Conservation (phyloP, 2,329 filamentous ascomycete species). For the Calonectria honghensis region DNA sequence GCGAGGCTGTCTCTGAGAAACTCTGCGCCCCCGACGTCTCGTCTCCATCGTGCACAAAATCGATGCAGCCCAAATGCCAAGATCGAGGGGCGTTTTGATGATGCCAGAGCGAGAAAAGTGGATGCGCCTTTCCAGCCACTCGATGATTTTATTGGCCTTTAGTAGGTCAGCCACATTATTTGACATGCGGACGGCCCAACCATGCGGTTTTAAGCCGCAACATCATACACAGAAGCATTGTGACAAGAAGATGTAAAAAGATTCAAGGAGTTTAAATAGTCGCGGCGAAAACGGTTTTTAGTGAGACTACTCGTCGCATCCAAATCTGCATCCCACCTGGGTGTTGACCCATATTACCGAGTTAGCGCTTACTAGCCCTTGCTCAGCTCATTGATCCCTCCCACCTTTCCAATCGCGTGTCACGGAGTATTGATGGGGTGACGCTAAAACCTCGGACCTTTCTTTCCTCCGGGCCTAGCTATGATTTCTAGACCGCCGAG, state of each 20-base stretch:
- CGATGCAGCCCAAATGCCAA: too few species aligned
- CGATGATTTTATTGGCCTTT: background rate
- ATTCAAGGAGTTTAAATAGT: too few species aligned
- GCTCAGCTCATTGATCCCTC: background rate
- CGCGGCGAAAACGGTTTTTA: background rate
- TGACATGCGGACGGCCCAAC: background rate
- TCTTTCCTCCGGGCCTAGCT: background rate
- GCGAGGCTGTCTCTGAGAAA: conserved; percentile 2
- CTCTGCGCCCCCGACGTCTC: background rate
- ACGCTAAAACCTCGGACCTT: background rate
- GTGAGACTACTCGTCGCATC: background rate
- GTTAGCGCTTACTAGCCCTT: background rate
- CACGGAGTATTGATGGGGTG: background rate
- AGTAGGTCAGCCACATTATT: background rate
- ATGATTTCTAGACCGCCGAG: background rate
- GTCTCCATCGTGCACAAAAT: background rate
- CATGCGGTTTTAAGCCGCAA: background rate
- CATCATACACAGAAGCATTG: background rate
- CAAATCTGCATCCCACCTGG: background rate
- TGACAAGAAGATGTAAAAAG: too few species aligned
- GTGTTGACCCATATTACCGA: background rate
- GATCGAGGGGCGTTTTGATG: background rate
- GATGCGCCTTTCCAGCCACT: background rate
- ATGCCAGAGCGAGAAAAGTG: background rate
- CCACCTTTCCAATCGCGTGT: background rate